Evolutionary conservation across 2,329 filamentous ascomycete genomes (phyloP).

Genomic region (Botrytis medusae): DNA sequence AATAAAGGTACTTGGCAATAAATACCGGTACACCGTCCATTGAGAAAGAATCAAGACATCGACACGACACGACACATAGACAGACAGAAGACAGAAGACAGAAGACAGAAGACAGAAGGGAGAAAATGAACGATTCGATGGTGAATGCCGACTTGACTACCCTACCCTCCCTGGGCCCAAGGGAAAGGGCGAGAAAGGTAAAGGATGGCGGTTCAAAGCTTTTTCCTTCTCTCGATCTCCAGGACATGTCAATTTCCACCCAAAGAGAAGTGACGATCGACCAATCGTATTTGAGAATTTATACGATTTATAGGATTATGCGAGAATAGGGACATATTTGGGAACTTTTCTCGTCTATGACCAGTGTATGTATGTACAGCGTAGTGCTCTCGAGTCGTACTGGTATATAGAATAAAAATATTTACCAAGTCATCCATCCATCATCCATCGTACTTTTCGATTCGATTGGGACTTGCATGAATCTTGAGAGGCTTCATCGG

Average conservation of each 20-base stretch:
- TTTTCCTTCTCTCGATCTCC: neutral
- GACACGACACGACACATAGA: too few relatives aligned
- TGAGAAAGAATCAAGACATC: too few relatives aligned
- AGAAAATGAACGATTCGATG: neutral
- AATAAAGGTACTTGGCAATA: too few relatives aligned
- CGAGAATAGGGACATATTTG: neutral
- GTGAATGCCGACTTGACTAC: neutral
- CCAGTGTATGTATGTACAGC: too few relatives aligned
- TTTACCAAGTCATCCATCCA: neutral
- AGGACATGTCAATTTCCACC: neutral
- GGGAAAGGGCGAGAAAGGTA: too few relatives aligned
- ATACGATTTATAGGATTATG: too few relatives aligned
- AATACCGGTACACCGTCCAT: too few relatives aligned
- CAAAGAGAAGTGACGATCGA: neutral
- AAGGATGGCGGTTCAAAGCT: neutral
- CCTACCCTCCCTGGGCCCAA: too few relatives aligned
- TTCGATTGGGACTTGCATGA: neutral
- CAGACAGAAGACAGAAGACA: too few relatives aligned
- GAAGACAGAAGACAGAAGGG: neutral
- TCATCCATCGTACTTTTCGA: too few relatives aligned
- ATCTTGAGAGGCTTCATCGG: neutral
- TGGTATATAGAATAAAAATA: too few relatives aligned
- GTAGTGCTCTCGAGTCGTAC: neutral
- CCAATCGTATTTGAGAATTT: neutral
- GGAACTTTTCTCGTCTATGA: neutral